Evolutionary conservation across 2,329 filamentous ascomycete genomes (phyloP), one percentile per base, ranked within the genome.

Genomic region (Orbilia ellipsospora): DNA sequence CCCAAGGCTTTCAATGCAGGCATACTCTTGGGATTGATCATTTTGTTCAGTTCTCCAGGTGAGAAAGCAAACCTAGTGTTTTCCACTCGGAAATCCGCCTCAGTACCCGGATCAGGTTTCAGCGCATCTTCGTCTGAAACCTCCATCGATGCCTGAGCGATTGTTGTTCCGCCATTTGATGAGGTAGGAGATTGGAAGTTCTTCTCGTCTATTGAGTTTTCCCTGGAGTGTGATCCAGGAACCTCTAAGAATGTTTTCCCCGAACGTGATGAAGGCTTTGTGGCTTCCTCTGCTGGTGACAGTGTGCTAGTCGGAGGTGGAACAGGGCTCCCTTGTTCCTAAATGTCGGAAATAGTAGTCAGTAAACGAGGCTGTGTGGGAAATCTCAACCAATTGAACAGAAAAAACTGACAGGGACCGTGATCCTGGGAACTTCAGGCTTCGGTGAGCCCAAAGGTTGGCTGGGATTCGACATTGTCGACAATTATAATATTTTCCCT

Each of bases 21-120:
- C 70, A 96, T 83, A 76, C 89, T 96, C 84, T 97, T 97, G 2
- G 94, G 94, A 81, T 96, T 95, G 77, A 94, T 88, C 83, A 97
- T 87, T 82, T 96, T 97, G 79, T 89, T 90, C 77, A 97, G 85
- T 80, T 96, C 90, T 13, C 94, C 93, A 1, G 91, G 91, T 1
- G 89, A 88, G 81, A 93, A 97, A 15, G 92, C 93, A 80, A 97
- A 97, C 0, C 90, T 90, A 26, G 79, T 83, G 66, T 85, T 82
- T 26, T 85, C 83, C 1, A 86, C 82, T 12, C 82, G 78, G 76
- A 87, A 87, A 28, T 86, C 85, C 12, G 80, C 82, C 79, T 86
- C 85, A 1, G 85, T 86, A 2, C 85, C 86, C 1, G 84, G 85
- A 75, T 87, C 85, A 0, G 86, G 85, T 55, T 81, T 81, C 15